Conservation (phyloP, 331 rosid genomes). For the Saraca asoca region DNA sequence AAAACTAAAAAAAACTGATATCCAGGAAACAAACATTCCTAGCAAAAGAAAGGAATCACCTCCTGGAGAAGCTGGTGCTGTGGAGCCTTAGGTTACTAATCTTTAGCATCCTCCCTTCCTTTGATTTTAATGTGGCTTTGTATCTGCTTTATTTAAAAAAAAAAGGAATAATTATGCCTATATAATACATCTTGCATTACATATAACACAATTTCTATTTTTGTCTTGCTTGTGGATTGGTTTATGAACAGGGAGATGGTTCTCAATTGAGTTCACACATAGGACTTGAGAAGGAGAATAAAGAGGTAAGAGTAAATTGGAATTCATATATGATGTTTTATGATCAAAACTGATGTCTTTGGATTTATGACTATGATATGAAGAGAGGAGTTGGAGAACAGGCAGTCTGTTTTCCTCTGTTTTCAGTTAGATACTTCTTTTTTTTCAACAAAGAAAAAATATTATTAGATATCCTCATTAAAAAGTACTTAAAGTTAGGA, state of each 20-base stretch:
- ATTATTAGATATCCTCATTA: background rate
- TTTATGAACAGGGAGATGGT: conserved; percentile 24
- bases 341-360: too few relatives aligned
- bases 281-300: conserved; percentile 15
- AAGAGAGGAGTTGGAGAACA: background rate
- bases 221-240: background rate
- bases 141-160: background rate
- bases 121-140: background rate
- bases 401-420: too few relatives aligned
- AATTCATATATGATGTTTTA: background rate
- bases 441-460: too few relatives aligned
- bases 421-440: too few relatives aligned
- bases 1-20: background rate
- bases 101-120: background rate
- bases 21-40: background rate
- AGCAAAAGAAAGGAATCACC: background rate
- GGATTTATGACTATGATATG: too few relatives aligned
- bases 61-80: conserved; percentile 4
- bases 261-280: conserved; percentile 6
- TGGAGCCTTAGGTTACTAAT: conserved; percentile 30
- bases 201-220: background rate
- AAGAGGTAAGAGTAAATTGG: conserved; percentile 28
- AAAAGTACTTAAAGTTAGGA: too few relatives aligned
- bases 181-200: background rate
- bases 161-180: background rate